Evolutionary conservation across 2,329 filamentous ascomycete genomes (phyloP).

Genomic region (Fusarium sp.): DNA sequence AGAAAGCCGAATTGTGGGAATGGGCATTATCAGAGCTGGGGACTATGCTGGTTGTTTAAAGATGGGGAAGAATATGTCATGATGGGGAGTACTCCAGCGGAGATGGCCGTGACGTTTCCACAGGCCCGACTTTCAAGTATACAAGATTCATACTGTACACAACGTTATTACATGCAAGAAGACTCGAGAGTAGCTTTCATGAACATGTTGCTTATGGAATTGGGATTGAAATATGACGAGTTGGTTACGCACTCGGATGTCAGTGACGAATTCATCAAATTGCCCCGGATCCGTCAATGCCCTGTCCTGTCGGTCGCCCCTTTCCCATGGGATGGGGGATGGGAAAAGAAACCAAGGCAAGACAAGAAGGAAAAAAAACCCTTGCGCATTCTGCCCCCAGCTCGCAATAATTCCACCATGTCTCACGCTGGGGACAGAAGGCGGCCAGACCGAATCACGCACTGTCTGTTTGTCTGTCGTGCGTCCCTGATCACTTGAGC

Average conservation of each 20-base stretch:
- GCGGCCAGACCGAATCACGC: constrained; percentile 33
- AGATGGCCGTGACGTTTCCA: neutral
- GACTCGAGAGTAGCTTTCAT: neutral
- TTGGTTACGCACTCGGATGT: neutral
- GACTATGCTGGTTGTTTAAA: constrained; percentile 10
- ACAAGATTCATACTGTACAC: neutral
- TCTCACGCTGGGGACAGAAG: constrained; percentile 3
- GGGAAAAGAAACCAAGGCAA: neutral
- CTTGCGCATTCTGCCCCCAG: neutral
- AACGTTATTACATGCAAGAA: neutral
- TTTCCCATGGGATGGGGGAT: neutral
- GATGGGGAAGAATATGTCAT: constrained; percentile 28
- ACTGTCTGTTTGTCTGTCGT: constrained; percentile 7
- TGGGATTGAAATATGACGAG: neutral
- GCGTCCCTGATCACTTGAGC: constrained; percentile 22
- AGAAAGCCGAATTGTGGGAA: constrained; percentile 20
- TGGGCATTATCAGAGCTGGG: constrained; percentile 6
- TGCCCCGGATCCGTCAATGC: neutral
- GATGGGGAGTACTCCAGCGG: constrained; percentile 6
- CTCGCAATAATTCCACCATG: neutral
- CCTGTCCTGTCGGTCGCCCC: neutral
- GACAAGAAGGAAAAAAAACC: neutral
- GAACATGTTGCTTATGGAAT: neutral
- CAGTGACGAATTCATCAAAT: neutral
- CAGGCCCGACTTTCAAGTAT: neutral